Percentiles rank a stretch among this genome's conserved stretches.
Evolutionary conservation across 345 rosid species (phyloP).

Genomic region (Moringa oleifera): DNA sequence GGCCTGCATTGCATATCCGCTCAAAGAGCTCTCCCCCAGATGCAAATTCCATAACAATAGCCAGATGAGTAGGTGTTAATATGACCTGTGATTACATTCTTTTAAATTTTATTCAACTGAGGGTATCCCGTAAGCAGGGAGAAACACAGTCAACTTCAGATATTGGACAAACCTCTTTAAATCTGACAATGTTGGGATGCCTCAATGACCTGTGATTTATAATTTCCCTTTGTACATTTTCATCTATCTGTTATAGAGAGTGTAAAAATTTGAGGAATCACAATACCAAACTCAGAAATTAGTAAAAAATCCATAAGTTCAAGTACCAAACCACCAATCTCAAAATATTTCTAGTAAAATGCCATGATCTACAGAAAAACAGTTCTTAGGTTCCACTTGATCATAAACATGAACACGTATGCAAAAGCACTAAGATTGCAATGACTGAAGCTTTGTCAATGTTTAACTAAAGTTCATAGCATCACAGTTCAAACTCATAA

Average conservation of each 20-base stretch:
- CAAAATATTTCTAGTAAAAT: background rate
- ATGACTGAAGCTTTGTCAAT: background rate
- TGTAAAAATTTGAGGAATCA: slow-evolving; percentile 3
- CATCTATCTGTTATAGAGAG: slow-evolving; percentile 56
- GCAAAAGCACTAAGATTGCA: background rate
- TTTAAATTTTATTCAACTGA: slow-evolving; percentile 8
- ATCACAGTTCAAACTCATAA: background rate
- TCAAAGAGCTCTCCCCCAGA: slow-evolving; percentile 86
- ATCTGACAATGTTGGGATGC: slow-evolving; percentile 83
- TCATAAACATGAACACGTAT: background rate
- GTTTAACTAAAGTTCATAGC: background rate
- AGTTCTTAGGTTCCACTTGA: background rate
- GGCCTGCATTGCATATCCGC: slow-evolving; percentile 74
- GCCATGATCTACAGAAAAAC: background rate
- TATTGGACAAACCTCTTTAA: slow-evolving; percentile 56
- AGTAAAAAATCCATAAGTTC: background rate
- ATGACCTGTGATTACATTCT: slow-evolving; percentile 46
- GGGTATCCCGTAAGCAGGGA: slow-evolving; percentile 2
- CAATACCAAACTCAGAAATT: slow-evolving; percentile 1
- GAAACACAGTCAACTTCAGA: background rate
- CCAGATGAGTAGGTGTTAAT: slow-evolving; percentile 77
- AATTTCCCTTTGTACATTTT: slow-evolving; percentile 76
- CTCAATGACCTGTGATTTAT: slow-evolving; percentile 76
- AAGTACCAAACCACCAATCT: background rate
- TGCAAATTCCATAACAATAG: slow-evolving; percentile 85